Conservation (phyloP, 495 filamentous ascomycete species). For the Hypoxylon lienhwacheense region DNA sequence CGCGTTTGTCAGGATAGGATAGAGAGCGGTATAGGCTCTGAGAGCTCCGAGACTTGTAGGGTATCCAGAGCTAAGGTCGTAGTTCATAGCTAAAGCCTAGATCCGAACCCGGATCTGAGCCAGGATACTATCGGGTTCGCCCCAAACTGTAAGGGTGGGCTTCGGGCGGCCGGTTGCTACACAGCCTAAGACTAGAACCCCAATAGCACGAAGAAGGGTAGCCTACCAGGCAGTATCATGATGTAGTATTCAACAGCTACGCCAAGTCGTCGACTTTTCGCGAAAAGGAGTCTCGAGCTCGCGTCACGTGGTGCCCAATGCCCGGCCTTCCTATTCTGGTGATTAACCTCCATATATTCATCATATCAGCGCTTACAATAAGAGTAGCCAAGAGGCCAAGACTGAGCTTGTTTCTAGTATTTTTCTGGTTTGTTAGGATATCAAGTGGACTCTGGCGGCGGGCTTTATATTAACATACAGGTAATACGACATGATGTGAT, state of each 20-base stretch:
- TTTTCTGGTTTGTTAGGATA: slow-evolving; percentile 30
- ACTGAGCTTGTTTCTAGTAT: slow-evolving; percentile 36
- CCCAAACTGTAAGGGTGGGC: slow-evolving; percentile 11
- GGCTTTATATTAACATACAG: slow-evolving; percentile 31
- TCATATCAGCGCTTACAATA: slow-evolving; percentile 28
- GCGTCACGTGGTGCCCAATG: slow-evolving; percentile 29
- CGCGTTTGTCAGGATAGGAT: slow-evolving; percentile 6
- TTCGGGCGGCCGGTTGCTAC: slow-evolving; percentile 33
- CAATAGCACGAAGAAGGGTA: slow-evolving; percentile 27
- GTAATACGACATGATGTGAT: slow-evolving; percentile 32
- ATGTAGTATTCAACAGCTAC: slow-evolving; percentile 26
- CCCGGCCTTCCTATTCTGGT: slow-evolving; percentile 30
- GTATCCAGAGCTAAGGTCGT: slow-evolving; percentile 1
- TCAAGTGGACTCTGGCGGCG: slow-evolving; percentile 21
- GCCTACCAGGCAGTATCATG: slow-evolving; percentile 30
- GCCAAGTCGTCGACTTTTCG: slow-evolving; percentile 24
- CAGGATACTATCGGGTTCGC: slow-evolving; percentile 21
- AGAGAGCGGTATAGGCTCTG: slow-evolving; percentile 13
- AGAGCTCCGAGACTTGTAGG: neutral
- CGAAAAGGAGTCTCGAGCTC: slow-evolving; percentile 31
- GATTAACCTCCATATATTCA: slow-evolving; percentile 18
- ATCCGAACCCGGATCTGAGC: slow-evolving; percentile 26
- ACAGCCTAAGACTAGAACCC: slow-evolving; percentile 34
- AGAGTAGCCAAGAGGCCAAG: slow-evolving; percentile 32
- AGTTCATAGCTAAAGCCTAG: slow-evolving; percentile 17